Conservation (phyloP, 208 protist species). For the Phytomonas sp. region DNA sequence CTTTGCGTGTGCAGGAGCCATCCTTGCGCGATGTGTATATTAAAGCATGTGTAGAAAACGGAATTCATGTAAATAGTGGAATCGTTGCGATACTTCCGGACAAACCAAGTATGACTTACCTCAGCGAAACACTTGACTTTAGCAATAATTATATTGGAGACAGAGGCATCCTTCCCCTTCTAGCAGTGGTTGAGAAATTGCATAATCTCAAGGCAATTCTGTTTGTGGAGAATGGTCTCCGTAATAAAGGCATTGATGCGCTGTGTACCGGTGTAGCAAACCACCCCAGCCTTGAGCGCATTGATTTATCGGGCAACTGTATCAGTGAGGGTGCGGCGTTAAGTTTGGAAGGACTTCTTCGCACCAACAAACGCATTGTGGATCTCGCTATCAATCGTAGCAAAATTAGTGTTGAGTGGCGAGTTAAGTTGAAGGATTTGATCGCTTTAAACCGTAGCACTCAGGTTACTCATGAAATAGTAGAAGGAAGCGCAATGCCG, state of each 20-base stretch:
- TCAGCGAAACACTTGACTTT: conserved; percentile 48
- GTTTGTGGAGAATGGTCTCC: conserved; percentile 78
- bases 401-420: conserved; percentile 73
- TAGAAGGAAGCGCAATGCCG: neutral
- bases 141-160: conserved; percentile 86
- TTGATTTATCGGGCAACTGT: conserved; percentile 87
- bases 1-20: conserved; percentile 4
- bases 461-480: neutral
- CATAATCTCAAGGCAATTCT: conserved; percentile 40
- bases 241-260: conserved; percentile 61
- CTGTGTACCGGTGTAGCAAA: conserved; percentile 32
- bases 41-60: conserved; percentile 56
- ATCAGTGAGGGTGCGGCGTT: conserved; percentile 83
- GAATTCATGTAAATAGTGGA: conserved; percentile 66
- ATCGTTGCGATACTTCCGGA: conserved; percentile 51
- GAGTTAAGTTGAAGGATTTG: conserved; percentile 52
- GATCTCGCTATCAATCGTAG: conserved; percentile 75
- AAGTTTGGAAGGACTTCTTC: conserved; percentile 41
- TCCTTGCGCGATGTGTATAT: conserved; percentile 73
- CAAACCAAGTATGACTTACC: conserved; percentile 22
- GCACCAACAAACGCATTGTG: conserved; percentile 46
- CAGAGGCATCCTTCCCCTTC: conserved; percentile 64
- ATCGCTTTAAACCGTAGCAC: conserved; percentile 27
- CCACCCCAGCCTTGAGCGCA: conserved; percentile 48
- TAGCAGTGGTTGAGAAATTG: conserved; percentile 49